Evolutionary conservation across 441 rosid species (phyloP).

Genomic region (Syzygium syzygioides): DNA sequence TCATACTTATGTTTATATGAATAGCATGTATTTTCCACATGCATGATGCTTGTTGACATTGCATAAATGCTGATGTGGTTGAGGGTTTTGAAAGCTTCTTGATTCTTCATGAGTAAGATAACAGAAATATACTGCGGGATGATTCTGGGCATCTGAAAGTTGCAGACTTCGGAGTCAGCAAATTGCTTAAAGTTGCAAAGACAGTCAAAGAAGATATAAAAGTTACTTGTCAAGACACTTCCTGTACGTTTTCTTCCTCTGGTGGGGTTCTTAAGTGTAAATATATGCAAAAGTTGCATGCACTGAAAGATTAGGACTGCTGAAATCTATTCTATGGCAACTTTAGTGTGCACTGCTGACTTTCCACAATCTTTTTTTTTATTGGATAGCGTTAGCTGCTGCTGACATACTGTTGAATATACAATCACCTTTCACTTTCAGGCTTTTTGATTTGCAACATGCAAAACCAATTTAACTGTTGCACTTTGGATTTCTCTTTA

Average conservation of each 20-base stretch:
- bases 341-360: background rate
- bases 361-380: background rate
- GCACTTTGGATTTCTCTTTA: background rate
- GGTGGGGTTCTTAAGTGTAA: background rate
- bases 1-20: background rate
- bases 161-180: constrained; percentile 63
- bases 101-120: constrained; percentile 37
- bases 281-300: background rate
- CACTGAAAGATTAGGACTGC: background rate
- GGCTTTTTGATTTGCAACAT: background rate
- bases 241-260: constrained; percentile 38
- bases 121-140: constrained; percentile 67
- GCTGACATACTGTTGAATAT: background rate
- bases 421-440: background rate
- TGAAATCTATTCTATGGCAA: background rate
- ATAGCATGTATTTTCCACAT: background rate
- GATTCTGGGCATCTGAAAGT: constrained; percentile 71
- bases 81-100: constrained; percentile 25
- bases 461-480: background rate
- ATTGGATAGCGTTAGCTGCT: background rate
- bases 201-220: constrained; percentile 53
- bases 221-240: constrained; percentile 39
- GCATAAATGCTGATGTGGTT: constrained; percentile 7
- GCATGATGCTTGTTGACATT: background rate
- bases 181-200: constrained; percentile 47